These are phyloP conservation scores for Aspergillus asperescens DNA, from an alignment of 495 filamentous ascomycete genomes.

Conservation along the genomic window DNA sequence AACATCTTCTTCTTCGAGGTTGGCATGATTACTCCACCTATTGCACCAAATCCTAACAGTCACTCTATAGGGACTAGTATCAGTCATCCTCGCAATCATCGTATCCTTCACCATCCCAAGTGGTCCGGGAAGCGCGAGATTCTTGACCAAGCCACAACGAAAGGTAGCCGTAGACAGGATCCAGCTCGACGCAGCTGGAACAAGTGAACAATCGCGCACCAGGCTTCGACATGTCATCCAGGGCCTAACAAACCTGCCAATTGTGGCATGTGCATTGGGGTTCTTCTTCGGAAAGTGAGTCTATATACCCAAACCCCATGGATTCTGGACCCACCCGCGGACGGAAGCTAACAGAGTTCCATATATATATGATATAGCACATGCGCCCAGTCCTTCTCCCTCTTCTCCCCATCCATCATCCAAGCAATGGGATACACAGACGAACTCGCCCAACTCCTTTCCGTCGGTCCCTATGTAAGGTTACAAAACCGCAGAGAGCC, in stretches of 20 bases:
- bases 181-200: conserved; percentile 1
- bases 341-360: too few species aligned
- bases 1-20: conserved; percentile 15
- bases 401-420: conserved; percentile 12
- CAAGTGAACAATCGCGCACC: conserved; percentile 5
- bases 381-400: conserved; percentile 12
- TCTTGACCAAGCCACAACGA: conserved; percentile 1
- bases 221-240: background rate
- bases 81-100: conserved; percentile 2
- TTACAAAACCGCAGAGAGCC: background rate
- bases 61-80: conserved; percentile 3
- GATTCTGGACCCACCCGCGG: too few species aligned
- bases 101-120: conserved; percentile 1
- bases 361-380: background rate
- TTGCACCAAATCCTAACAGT: background rate
- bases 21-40: background rate
- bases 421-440: conserved; percentile 9
- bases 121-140: background rate
- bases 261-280: conserved; percentile 6
- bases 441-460: conserved; percentile 9
- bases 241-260: background rate
- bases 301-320: background rate
- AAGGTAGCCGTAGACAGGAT: background rate
- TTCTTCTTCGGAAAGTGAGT: conserved; percentile 14
- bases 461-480: conserved; percentile 10